Evolutionary conservation across 2,329 filamentous ascomycete genomes (phyloP).

Genomic region (Fusarium sp.): DNA sequence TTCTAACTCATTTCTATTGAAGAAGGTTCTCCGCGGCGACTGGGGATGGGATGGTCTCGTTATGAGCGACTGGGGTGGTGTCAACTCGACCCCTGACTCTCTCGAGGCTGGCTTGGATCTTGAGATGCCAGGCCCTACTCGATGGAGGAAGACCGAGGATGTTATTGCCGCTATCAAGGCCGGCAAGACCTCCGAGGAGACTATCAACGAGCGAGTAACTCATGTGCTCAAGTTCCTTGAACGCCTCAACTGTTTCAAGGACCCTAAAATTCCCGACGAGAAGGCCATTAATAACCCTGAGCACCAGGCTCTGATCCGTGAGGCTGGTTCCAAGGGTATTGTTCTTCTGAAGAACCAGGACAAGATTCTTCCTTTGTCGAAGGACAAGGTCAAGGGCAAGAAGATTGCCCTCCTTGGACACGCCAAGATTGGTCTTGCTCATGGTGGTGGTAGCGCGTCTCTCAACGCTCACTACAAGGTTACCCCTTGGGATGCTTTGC

Average conservation of each 20-base stretch:
- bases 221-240: conserved; percentile 50
- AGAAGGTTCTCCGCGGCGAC: conserved; percentile 59
- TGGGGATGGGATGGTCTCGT: conserved; percentile 59
- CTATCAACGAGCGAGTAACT: conserved; percentile 51
- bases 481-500: conserved; percentile 54
- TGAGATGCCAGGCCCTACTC: conserved; percentile 57
- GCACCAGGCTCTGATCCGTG: conserved; percentile 50
- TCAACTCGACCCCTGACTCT: conserved; percentile 53
- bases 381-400: conserved; percentile 51
- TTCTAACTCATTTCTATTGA: conserved; percentile 46
- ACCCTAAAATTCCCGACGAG: conserved; percentile 49
- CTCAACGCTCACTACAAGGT: conserved; percentile 55
- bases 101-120: conserved; percentile 54
- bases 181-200: conserved; percentile 50
- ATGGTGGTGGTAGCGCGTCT: conserved; percentile 57
- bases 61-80: conserved; percentile 58
- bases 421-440: conserved; percentile 53
- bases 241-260: conserved; percentile 51
- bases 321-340: conserved; percentile 65
- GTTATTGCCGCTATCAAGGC: conserved; percentile 52
- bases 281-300: conserved; percentile 53
- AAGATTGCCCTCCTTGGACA: conserved; percentile 55
- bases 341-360: conserved; percentile 76
- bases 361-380: conserved; percentile 69
- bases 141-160: conserved; percentile 49